Base-by-base conservation (phyloP, 768 basidiomycete species). In the Lentinula guzmanii region DNA sequence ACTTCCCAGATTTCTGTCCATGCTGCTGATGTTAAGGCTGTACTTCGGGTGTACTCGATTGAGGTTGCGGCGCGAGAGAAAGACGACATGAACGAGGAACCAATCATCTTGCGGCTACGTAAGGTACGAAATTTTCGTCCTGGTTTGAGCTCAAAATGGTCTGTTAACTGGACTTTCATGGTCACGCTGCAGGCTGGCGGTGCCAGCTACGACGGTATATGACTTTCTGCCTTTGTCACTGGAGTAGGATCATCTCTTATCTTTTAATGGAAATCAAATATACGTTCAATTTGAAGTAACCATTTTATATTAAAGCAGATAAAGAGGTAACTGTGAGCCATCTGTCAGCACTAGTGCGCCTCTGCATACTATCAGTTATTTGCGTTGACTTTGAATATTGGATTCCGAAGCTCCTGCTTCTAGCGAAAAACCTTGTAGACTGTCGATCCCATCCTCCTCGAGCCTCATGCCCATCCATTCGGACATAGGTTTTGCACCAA, bases 401-500 rank as follows among this genome's bases (percentile, higher is more conserved):
- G 41, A 28, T 11, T 21, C 18, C 37, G 35, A 54, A 42, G 41
- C 13, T 9, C 42, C 21, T 24, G 41, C 45, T 58, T 66, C 69
- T 58, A 66, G 50, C 64, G 65, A 69, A 69, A 86, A 77, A 66
- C 76, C 77, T 70, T 79, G 78, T 58, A 93, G 79, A 56, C 76
- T 76, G 64, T 82, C 77, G 60, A 93, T 89, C 3, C 86, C 88
- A 4, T 79, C 77, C 68, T 83, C 87, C 58, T 86, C 86, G 45
- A 93, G 77, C 73, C 91, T 79, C 91, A 92, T 92, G 70, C 89
- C 87, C 75, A 91, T 77, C 95, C 95, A 98, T 69, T 93, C 95
- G 54, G 81, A 76, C 86, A 90, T 91, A 41, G 81, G 74, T 61
- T 77, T 85, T 43, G 95, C 94, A n/a, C 82, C 83, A 56, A 98